These are phyloP conservation scores for Nematodospora anomalae DNA, from an alignment of 1,139 yeast species.

Conservation along the genomic window DNA sequence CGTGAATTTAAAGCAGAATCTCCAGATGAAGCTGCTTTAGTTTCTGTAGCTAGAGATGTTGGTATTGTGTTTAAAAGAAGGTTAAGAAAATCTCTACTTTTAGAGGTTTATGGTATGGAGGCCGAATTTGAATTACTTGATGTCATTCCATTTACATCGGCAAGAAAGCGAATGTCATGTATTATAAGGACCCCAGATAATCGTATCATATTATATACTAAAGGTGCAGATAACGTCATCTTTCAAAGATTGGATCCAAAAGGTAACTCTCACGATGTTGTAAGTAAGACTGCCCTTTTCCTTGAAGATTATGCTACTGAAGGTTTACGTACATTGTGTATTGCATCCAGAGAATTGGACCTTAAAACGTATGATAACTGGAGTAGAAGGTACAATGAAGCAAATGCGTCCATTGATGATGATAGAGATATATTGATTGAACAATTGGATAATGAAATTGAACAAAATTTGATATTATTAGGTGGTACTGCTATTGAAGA, in stretches of 20 bases:
- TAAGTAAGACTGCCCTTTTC: slow-evolving; percentile 65
- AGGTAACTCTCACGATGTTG: slow-evolving; percentile 34
- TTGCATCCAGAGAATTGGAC: slow-evolving; percentile 77
- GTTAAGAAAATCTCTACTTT: slow-evolving; percentile 65
- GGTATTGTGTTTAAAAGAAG: slow-evolving; percentile 82
- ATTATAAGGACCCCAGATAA: slow-evolving; percentile 49
- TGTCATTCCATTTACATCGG: slow-evolving; percentile 81
- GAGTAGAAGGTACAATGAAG: slow-evolving; percentile 68
- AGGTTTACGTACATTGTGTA: slow-evolving; percentile 91
- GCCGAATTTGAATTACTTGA: slow-evolving; percentile 74
- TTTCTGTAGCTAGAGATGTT: slow-evolving; percentile 87
- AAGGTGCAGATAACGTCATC: slow-evolving; percentile 95
- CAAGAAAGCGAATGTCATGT: slow-evolving; percentile 78
- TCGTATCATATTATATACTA: slow-evolving; percentile 51
- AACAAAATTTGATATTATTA: slow-evolving; percentile 64
- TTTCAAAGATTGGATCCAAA: slow-evolving; percentile 62
- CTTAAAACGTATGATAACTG: slow-evolving; percentile 64
- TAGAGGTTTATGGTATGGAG: slow-evolving; percentile 74
- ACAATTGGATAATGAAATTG: slow-evolving; percentile 76
- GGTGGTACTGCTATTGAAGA: slow-evolving; percentile 99
- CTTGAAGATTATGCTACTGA: slow-evolving; percentile 94
- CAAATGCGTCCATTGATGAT: slow-evolving; percentile 68
- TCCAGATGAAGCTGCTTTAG: slow-evolving; percentile 98
- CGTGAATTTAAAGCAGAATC: slow-evolving; percentile 82
- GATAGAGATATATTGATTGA: slow-evolving; percentile 81